Evolutionary conservation across 148 eudicot genomes (phyloP), one percentile per base, ranked within the genome.

Genomic region (Silene conica): DNA sequence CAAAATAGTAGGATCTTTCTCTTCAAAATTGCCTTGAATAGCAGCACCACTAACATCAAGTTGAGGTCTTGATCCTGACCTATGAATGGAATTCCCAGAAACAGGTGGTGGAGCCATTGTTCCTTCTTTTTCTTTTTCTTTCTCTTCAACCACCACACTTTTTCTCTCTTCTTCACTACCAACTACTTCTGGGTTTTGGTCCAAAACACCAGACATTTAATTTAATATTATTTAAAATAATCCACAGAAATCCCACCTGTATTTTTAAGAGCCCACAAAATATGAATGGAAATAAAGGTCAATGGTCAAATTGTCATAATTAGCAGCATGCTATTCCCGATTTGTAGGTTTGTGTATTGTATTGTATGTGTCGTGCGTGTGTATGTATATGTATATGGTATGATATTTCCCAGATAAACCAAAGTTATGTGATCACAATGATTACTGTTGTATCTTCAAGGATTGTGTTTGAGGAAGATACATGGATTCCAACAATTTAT

Each of bases 1-100:
- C 55, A 95, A 79, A 76, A 95, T 95, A 14, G 96, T 83, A 16
- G 98, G 98, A 59, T 95, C 91, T 77, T 70, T 90, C 71, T 88
- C 98, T 83, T 95, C 98, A 56, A 89, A 92, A 80, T 89, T 95
- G 45, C 98, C 98, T 58, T 92, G 90, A 80, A 95, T 95, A 6
- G 96, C 98, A 18, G 98, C 98, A 5, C 95, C 89, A 82, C 87
- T 90, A 12, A 95, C 83, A 76, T 95, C 98, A 34, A 95, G 86
- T 80, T 90, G 98, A 1, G 97, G 98, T 77, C 98, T 70, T 7
- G 96, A 95, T 56, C 87, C 73, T 3, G 93, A 88, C 76, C 97
- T 72, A 78, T 87, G 93, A 48, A 94, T 92, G 5, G 90, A 83
- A 77, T 48, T 88, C 16, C 90, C 90, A n/a, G 85, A 38, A 15